Base-by-base conservation (phyloP, 768 basidiomycete genomes). In the Suillus subluteus region DNA sequence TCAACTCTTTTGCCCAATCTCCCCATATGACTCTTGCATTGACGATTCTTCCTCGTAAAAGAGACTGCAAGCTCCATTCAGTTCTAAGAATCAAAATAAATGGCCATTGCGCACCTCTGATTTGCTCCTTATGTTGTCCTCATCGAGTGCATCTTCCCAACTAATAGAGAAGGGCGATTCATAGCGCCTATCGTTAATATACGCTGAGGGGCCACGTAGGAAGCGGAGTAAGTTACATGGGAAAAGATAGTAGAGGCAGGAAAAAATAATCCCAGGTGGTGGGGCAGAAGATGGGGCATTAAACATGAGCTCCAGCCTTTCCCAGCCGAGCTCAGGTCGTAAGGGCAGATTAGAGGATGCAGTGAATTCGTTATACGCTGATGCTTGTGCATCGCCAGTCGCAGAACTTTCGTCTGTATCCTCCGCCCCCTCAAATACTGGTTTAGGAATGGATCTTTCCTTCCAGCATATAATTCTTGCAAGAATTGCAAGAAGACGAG, bases 191-290 rank as follows among this genome's bases (percentile, higher is more conserved):
- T 85, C 82, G 9, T 74, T 76, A 21, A 98, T 78, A 70, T 94
- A 95, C 44, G 78, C 75, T 11, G 83, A 82, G 1, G 96, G 93
- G 61, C 83, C 80, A 62, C 88, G 87, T 63, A 96, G 77, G 76
- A 98, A 98, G 63, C 84, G 86, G 66, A 97, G 81, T 50, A 92
- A 83, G 79, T 96, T 98, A 78, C 90, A 92, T 1, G 96, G 96
- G 80, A 94, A 98, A 58, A 96, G 86, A 72, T 94, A 96, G 79
- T 96, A 97, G 67, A 98, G 81, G 55, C 84, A 84, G 2, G 90
- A 89, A 79, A 95, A 95, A 72, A 87, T 92, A 54, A 81, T 83
- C 23, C 87, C 83, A 18, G 88, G 83, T 5, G 87, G 85, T 21
- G 92, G 91, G 2, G 86, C 79, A 37, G 81, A 77, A 16, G 87